Conservation (phyloP, 139 green algal species). For the Chlorella sorokiniana region DNA sequence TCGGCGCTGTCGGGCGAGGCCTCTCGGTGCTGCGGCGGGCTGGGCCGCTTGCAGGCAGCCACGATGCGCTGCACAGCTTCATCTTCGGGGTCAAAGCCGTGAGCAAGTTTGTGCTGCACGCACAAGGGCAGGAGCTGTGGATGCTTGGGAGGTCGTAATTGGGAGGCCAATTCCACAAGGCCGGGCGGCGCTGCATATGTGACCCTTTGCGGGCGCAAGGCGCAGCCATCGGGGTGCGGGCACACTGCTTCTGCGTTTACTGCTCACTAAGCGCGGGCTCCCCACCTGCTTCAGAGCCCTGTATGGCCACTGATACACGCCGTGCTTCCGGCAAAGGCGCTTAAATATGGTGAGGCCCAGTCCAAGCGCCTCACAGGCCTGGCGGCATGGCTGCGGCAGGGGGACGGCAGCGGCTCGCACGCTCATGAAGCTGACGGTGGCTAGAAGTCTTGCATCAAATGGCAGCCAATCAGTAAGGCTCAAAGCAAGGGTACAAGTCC, state of each 20-base stretch:
- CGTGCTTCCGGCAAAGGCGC: conserved; percentile 19
- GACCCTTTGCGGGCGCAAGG: no score
- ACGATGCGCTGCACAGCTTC: background rate
- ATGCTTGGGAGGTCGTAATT: background rate
- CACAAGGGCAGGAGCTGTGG: background rate
- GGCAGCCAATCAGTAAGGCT: no score
- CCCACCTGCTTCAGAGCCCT: conserved; percentile 10
- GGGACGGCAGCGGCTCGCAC: background rate
- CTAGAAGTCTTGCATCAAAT: no score
- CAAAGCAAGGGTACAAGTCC: no score
- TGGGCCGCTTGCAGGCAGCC: background rate
- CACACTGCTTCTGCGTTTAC: no score
- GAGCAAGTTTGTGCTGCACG: background rate
- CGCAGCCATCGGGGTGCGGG: no score
- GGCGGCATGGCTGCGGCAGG: background rate
- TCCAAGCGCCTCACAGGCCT: conserved; percentile 9
- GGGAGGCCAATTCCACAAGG: background rate
- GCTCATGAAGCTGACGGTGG: no score
- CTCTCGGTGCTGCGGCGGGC: background rate
- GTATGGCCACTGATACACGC: conserved; percentile 10
- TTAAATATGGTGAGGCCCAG: conserved; percentile 25
- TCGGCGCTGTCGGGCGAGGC: background rate
- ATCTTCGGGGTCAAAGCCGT: no score
- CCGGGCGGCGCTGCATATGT: no score
- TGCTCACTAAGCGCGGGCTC: no score